Evolutionary conservation across 2,329 filamentous ascomycete species (phyloP).

Genomic region (Cladophialophora chaetospira): DNA sequence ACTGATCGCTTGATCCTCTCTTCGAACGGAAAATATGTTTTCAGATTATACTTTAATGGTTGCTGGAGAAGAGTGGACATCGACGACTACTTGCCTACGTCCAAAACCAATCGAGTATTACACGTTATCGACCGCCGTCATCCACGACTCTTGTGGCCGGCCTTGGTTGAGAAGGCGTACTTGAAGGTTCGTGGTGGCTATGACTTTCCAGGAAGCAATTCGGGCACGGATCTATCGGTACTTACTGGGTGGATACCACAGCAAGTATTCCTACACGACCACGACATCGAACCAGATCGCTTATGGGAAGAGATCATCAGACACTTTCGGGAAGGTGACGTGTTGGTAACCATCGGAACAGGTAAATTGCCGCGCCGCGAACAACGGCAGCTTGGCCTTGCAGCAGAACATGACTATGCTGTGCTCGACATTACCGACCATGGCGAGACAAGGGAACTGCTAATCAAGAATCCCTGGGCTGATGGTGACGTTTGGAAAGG

Average conservation of each 20-base stretch:
- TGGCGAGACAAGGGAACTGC: constrained; percentile 64
- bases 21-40: constrained; percentile 81
- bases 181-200: constrained; percentile 94
- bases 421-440: constrained; percentile 75
- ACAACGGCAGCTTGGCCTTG: constrained; percentile 77
- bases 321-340: constrained; percentile 74
- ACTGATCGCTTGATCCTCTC: constrained; percentile 65
- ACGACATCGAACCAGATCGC: constrained; percentile 73
- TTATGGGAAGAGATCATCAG: constrained; percentile 77
- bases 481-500: constrained; percentile 58
- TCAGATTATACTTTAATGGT: constrained; percentile 94
- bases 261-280: constrained; percentile 86
- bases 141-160: constrained; percentile 82
- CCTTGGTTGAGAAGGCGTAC: constrained; percentile 92
- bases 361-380: constrained; percentile 76
- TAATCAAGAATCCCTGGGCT: constrained; percentile 96
- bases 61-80: constrained; percentile 84
- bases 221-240: constrained; percentile 89
- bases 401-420: constrained; percentile 91
- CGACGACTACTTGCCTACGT: constrained; percentile 82
- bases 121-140: constrained; percentile 87
- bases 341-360: constrained; percentile 87
- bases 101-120: constrained; percentile 71
- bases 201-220: constrained; percentile 97
- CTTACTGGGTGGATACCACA: constrained; percentile 96